Conservation (phyloP, 495 filamentous ascomycete genomes). For the Daldinia bambusicola region DNA sequence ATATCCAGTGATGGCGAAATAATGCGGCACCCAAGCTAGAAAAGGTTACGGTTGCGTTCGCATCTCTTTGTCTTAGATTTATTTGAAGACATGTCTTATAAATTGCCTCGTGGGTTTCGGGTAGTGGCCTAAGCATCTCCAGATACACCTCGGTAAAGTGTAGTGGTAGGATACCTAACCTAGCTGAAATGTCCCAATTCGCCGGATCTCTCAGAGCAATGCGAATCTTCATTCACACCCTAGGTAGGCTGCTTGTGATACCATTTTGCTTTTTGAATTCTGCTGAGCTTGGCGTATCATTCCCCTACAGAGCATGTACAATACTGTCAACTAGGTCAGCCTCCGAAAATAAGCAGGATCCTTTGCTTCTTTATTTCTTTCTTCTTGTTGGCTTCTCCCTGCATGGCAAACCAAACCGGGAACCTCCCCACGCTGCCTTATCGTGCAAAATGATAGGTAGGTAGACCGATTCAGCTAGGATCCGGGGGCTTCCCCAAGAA, state of each 20-base stretch:
- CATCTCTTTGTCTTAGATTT: background rate
- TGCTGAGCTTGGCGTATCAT: constrained; percentile 23
- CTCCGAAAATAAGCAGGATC: constrained; percentile 16
- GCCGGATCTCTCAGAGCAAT: too few relatives aligned
- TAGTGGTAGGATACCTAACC: too few relatives aligned
- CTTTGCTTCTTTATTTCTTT: background rate
- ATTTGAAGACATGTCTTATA: too few relatives aligned
- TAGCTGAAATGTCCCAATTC: too few relatives aligned
- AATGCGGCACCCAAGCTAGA: background rate
- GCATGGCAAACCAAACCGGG: constrained; percentile 14
- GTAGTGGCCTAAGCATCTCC: too few relatives aligned
- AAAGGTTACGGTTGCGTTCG: background rate
- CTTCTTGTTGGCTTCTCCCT: constrained; percentile 16
- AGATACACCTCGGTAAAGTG: too few relatives aligned
- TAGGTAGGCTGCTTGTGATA: too few relatives aligned
- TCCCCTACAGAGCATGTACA: too few relatives aligned
- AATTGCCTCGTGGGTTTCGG: too few relatives aligned
- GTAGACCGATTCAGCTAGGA: constrained; percentile 25
- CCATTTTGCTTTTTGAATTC: background rate
- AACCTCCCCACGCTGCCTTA: constrained; percentile 33
- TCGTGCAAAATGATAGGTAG: constrained; percentile 18
- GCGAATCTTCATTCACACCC: too few relatives aligned
- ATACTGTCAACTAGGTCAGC: constrained; percentile 11
- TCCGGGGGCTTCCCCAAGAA: constrained; percentile 17
- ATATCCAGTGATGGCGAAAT: background rate